These are phyloP conservation scores for Wickerhamiella musiphila DNA, from an alignment of 805 yeast genomes.

Conservation along the genomic window DNA sequence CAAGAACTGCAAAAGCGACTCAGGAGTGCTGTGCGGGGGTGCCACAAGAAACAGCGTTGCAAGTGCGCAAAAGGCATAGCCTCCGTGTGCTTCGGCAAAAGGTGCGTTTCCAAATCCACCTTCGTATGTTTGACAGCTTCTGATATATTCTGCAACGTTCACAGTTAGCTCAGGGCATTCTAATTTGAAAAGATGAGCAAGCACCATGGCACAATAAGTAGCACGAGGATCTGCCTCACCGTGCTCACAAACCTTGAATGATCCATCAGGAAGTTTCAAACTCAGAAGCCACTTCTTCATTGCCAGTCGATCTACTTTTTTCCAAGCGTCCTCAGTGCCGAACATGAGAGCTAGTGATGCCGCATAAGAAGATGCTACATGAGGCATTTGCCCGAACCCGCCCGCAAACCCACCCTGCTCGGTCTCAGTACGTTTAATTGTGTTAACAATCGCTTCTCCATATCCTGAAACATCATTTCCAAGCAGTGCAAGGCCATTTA, in stretches of 20 bases:
- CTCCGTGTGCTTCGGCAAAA: slow-evolving; percentile 88
- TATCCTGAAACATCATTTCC: slow-evolving; percentile 20
- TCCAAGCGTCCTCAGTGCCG: slow-evolving; percentile 27
- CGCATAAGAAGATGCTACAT: slow-evolving; percentile 73
- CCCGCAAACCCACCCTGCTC: slow-evolving; percentile 66
- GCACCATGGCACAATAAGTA: slow-evolving; percentile 66
- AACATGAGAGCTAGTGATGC: slow-evolving; percentile 45
- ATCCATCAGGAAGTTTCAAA: slow-evolving; percentile 53
- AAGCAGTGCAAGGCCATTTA: slow-evolving; percentile 34
- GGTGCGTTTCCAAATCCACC: slow-evolving; percentile 90
- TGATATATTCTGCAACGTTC: slow-evolving; percentile 42
- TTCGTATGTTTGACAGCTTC: slow-evolving; percentile 70
- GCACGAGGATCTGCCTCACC: slow-evolving; percentile 80
- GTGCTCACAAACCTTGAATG: slow-evolving; percentile 51
- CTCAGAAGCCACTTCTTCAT: slow-evolving; percentile 48
- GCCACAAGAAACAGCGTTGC: slow-evolving; percentile 39
- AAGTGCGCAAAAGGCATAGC: slow-evolving; percentile 82
- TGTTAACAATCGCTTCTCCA: slow-evolving; percentile 12
- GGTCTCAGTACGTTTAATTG: slow-evolving; percentile 21
- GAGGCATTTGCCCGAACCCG: slow-evolving; percentile 67
- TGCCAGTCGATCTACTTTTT: slow-evolving; percentile 27
- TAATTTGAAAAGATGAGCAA: slow-evolving; percentile 39
- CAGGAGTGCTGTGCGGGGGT: slow-evolving; percentile 21
- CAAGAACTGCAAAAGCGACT: slow-evolving; percentile 20
- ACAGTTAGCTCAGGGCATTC: slow-evolving; percentile 38